Evolutionary conservation across 129 eudicot species (phyloP), one percentile per base, ranked within the genome.

Genomic region (Tagetes patula): DNA sequence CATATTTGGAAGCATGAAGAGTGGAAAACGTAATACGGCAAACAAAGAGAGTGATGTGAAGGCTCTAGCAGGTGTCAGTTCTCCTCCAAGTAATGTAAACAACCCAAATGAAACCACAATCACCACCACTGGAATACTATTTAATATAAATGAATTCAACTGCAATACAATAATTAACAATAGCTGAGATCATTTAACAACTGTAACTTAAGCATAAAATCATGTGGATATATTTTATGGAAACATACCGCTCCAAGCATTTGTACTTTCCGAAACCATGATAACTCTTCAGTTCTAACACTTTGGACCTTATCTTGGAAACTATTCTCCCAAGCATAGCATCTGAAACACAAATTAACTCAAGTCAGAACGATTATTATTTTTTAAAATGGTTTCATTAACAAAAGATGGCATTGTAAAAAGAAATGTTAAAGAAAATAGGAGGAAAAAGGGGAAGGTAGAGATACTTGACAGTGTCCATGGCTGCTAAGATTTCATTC

Each of bases 251-350:
- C 90, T 88, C 89, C 98, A 69, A 94, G 82, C 81, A 94, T 82
- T 82, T 94, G 98, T 11, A 93, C 89, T 70, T 72, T 84, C 58
- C 87, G 76, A 70, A 87, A 90, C 96, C 96, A 94, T 46, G 92
- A 73, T 67, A 94, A 65, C 83, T 94, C 98, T 20, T 94, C 93
- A 30, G 65, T 73, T 42, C 96, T 78, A 68, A 86, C 77, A 73
- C 64, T 76, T 70, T 87, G 98, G 71, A 94, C 91, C 79, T 94
- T 94, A 4, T 83, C 75, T 77, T 88, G 86, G 82, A 94, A 94
- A 76, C 98, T 94, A 43, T 77, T 70, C 80, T 94, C 98, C 98
- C 98, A 94, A 62, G 98, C 98, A 82, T 90, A 94, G 67, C 96
- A 94, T 79, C 96, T 89, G 70, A 69, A 58, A 61, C 47, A 78